Evolutionary conservation across 1,139 yeast species (phyloP), one percentile per base, ranked within the genome.

Genomic region (Pichia sp.): DNA sequence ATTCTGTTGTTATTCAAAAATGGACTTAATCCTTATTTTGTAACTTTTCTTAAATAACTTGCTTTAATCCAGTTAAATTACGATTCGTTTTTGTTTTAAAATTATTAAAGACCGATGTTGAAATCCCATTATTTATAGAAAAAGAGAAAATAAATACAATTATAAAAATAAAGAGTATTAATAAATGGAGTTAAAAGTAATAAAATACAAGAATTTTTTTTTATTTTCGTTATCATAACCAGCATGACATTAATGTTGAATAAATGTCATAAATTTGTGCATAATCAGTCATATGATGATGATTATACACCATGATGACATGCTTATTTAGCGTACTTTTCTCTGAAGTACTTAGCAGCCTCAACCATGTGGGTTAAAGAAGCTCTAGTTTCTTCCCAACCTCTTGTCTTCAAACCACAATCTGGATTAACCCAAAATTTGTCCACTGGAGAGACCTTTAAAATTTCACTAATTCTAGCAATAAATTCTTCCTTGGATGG

Each of bases 401-500:
- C 80, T 74, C 81, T 75, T 63, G 81, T 76, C 84, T 89, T 89
- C 70, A 89, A 80, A 80, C 98, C 98, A 82, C 98, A 91, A 76
- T 91, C 98, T 64, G 98, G 98, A 93, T 91, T 91, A 64, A 91
- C 93, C 97, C 97, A 91, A 80, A 91, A 85, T 73, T 89, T 89
- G 68, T 85, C 85, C 64, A 93, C 93, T 66, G 96, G 96, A 78
- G 89, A 91, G 52, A 85, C 93, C 75, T 88, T 87, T 71, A 91
- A 76, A 76, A 91, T 89, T 67, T 87, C 94, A 63, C 80, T 80
- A 64, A 91, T 86, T 76, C 96, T 88, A 66, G 82, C 72, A 67
- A 87, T 81, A 70, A 91, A 89, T 75, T 91, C 98, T 65, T 84
- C 88, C 72, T 82, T 84, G 46, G 97, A 89, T 64, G 98, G 98